Conservation (phyloP, 2,329 filamentous ascomycete genomes). For the Aspergillus floridensis region DNA sequence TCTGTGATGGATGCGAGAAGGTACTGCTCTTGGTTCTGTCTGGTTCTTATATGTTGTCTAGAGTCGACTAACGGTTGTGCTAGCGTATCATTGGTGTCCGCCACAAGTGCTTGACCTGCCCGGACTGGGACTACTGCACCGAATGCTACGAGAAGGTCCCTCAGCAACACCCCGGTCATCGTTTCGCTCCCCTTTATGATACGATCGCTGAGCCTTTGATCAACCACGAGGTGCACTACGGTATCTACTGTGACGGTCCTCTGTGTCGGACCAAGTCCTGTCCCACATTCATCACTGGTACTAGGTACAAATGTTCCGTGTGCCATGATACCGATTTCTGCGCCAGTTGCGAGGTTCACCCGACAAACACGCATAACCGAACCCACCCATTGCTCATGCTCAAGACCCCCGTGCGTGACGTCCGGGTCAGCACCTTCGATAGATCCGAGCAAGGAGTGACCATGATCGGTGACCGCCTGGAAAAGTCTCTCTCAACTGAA, state of each 20-base stretch:
- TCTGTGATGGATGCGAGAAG: slow-evolving; percentile 91
- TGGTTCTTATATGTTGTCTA: slow-evolving; percentile 18
- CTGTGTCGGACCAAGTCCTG: slow-evolving; percentile 63
- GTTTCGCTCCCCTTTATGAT: slow-evolving; percentile 85
- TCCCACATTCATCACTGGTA: slow-evolving; percentile 67
- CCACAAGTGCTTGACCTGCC: slow-evolving; percentile 95
- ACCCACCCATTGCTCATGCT: slow-evolving; percentile 98
- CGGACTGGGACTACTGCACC: slow-evolving; percentile 94
- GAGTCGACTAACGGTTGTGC: not conserved
- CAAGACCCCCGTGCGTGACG: slow-evolving; percentile 84
- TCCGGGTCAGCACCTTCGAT: slow-evolving; percentile 79
- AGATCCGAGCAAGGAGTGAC: slow-evolving; percentile 69
- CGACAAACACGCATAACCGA: slow-evolving; percentile 80
- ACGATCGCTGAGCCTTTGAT: slow-evolving; percentile 52
- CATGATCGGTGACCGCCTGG: slow-evolving; percentile 67
- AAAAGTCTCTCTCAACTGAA: slow-evolving; percentile 42
- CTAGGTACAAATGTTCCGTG: slow-evolving; percentile 95
- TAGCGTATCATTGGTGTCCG: slow-evolving; percentile 80
- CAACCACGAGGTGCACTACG: slow-evolving; percentile 63
- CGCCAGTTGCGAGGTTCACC: slow-evolving; percentile 85
- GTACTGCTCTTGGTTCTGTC: slow-evolving; percentile 33
- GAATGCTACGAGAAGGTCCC: slow-evolving; percentile 67
- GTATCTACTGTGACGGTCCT: slow-evolving; percentile 93
- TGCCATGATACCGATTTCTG: slow-evolving; percentile 96
- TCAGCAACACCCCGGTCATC: slow-evolving; percentile 74